Conservation (phyloP, 2,329 filamentous ascomycete genomes). For the Aspergillus felis region DNA sequence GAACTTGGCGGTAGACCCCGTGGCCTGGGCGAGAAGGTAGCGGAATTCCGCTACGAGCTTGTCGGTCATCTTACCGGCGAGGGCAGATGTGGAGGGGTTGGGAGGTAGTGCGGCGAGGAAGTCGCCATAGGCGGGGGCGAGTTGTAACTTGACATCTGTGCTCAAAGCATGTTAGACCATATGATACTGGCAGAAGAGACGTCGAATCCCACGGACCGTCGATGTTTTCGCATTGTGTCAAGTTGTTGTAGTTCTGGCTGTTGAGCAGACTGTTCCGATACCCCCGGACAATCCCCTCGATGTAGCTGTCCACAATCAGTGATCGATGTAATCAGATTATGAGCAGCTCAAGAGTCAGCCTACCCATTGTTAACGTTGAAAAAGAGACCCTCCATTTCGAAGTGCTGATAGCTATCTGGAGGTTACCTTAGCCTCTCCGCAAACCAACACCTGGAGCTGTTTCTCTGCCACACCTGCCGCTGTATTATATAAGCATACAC, state of each 20-base stretch:
- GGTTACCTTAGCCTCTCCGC: slow-evolving; percentile 16
- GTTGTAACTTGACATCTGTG: slow-evolving; percentile 93
- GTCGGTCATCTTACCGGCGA: slow-evolving; percentile 93
- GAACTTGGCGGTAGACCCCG: slow-evolving; percentile 86
- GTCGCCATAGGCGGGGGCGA: slow-evolving; percentile 94
- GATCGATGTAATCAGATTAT: not conserved
- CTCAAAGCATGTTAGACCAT: not conserved
- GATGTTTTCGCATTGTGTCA: slow-evolving; percentile 96
- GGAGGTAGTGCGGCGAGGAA: slow-evolving; percentile 90
- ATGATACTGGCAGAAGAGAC: slow-evolving; percentile 3
- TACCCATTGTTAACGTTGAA: slow-evolving; percentile 95
- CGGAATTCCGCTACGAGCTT: slow-evolving; percentile 97
- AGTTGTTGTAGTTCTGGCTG: slow-evolving; percentile 84
- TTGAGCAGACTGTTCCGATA: slow-evolving; percentile 94
- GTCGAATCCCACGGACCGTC: slow-evolving; percentile 64
- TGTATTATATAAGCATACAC: slow-evolving; percentile 29
- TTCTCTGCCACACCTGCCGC: slow-evolving; percentile 4
- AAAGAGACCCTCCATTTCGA: slow-evolving; percentile 79
- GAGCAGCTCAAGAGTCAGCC: slow-evolving; percentile 22
- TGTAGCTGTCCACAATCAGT: slow-evolving; percentile 60
- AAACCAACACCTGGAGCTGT: slow-evolving; percentile 1
- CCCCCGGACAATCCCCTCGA: slow-evolving; percentile 95
- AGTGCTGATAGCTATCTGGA: slow-evolving; percentile 13
- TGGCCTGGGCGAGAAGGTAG: slow-evolving; percentile 90
- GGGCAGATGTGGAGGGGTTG: slow-evolving; percentile 91